Conservation (phyloP, 2,329 filamentous ascomycete genomes). For the Aspergillus phoenicis region DNA sequence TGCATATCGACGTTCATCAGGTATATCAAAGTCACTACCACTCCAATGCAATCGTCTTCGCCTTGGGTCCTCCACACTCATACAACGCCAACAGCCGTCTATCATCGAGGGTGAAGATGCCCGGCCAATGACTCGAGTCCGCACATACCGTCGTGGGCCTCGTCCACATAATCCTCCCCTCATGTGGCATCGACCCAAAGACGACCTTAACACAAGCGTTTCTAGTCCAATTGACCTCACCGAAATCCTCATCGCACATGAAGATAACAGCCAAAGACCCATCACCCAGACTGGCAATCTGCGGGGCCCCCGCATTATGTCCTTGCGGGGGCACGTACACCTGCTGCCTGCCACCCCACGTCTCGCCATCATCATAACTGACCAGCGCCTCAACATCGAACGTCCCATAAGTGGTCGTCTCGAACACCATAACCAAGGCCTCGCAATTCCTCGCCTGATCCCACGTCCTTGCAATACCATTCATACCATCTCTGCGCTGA, state of each 20-base stretch:
- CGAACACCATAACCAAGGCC: constrained; percentile 50
- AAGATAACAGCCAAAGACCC: constrained; percentile 49
- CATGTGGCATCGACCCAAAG: constrained; percentile 36
- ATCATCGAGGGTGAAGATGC: constrained; percentile 34
- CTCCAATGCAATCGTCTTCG: constrained; percentile 24
- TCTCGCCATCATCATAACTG: constrained; percentile 49
- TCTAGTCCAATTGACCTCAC: constrained; percentile 40
- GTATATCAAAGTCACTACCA: background rate
- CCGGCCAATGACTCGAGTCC: constrained; percentile 44
- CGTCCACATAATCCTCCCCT: constrained; percentile 40
- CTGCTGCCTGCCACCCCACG: constrained; percentile 44
- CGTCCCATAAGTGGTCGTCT: constrained; percentile 46
- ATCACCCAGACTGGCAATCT: constrained; percentile 47
- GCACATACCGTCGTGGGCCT: constrained; percentile 34
- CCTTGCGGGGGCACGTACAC: constrained; percentile 44
- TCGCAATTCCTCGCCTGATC: constrained; percentile 32
- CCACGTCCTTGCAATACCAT: constrained; percentile 42
- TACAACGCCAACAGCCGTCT: constrained; percentile 32
- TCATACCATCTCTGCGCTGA: constrained; percentile 43
- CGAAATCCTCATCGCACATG: constrained; percentile 51
- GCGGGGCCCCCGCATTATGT: constrained; percentile 49
- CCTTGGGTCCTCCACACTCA: constrained; percentile 32
- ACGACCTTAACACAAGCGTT: constrained; percentile 47
- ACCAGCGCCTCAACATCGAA: constrained; percentile 51
- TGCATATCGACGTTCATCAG: too few relatives aligned